These are phyloP conservation scores for Micractinium sp. DNA, from an alignment of 139 green algal genomes.

Conservation along the genomic window DNA sequence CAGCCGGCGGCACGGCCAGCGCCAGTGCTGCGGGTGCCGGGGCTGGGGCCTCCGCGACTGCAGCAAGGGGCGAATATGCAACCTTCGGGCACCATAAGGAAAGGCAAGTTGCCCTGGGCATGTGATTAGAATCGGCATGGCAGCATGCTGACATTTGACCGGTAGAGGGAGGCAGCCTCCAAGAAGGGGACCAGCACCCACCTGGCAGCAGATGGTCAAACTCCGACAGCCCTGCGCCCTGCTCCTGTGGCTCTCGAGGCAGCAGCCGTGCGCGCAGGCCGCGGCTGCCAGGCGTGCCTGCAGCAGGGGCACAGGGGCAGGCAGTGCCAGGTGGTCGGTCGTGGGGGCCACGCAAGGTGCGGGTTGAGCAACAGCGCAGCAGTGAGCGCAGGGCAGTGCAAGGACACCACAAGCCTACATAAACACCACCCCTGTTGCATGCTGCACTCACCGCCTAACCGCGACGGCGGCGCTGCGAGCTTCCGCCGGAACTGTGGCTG, in stretches of 20 bases:
- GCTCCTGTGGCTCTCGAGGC: background rate
- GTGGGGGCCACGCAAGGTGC: background rate
- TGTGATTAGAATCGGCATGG: background rate
- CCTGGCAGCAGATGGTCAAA: constrained; percentile 36
- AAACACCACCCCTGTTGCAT: too few species aligned
- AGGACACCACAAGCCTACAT: too few species aligned
- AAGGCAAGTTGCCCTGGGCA: background rate
- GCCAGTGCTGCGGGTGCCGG: background rate
- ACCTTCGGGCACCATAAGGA: too few species aligned
- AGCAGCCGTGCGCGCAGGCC: constrained; percentile 31
- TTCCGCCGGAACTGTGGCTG: constrained; percentile 25
- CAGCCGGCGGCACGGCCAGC: background rate
- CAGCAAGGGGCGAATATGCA: background rate
- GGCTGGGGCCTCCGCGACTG: background rate
- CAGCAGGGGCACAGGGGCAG: background rate
- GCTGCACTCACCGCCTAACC: constrained; percentile 23
- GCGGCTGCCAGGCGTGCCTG: constrained; percentile 29
- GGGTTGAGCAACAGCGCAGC: background rate
- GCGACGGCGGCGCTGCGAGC: constrained; percentile 13
- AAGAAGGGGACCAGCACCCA: background rate
- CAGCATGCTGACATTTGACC: background rate
- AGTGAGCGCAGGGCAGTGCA: background rate
- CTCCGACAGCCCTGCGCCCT: background rate
- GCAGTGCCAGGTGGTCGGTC: background rate
- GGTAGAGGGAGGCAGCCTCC: background rate